Percentiles rank a stretch among this genome's conserved stretches.
These are phyloP conservation scores for Alnus rubra DNA, from an alignment of 306 rosid genomes.

Conservation along the genomic window DNA sequence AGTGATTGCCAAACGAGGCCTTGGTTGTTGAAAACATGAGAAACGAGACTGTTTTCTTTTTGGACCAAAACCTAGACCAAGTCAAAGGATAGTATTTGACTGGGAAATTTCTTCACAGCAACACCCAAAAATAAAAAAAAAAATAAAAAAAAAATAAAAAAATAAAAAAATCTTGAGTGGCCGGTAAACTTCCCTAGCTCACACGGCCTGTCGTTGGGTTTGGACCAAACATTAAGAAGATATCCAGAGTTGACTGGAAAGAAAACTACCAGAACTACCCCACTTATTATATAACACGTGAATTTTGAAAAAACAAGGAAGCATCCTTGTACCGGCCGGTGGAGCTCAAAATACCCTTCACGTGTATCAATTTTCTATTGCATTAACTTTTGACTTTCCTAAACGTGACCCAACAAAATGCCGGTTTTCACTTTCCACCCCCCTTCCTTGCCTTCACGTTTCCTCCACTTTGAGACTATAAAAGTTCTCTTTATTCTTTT, in stretches of 20 bases:
- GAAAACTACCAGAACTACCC: too few species aligned
- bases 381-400: constrained; percentile 30
- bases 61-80: neutral
- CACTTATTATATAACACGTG: neutral
- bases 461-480: constrained; percentile 30
- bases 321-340: constrained; percentile 10
- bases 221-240: constrained; percentile 13
- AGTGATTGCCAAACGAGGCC: too few species aligned
- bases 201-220: neutral
- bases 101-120: constrained; percentile 31
- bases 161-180: too few species aligned
- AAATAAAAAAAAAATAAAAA: too few species aligned
- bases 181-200: neutral
- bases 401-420: too few species aligned
- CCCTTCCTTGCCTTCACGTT: constrained; percentile 32
- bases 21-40: neutral
- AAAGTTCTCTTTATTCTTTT: neutral
- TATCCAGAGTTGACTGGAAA: constrained; percentile 11
- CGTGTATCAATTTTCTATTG: constrained; percentile 22
- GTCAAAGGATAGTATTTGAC: neutral
- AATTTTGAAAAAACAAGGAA: constrained; percentile 13
- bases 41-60: neutral
- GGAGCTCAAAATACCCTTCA: constrained; percentile 2
- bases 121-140: neutral
- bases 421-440: constrained; percentile 34